Base-by-base conservation (phyloP, 306 rosid genomes). In the Aeschynomene evenia region DNA sequence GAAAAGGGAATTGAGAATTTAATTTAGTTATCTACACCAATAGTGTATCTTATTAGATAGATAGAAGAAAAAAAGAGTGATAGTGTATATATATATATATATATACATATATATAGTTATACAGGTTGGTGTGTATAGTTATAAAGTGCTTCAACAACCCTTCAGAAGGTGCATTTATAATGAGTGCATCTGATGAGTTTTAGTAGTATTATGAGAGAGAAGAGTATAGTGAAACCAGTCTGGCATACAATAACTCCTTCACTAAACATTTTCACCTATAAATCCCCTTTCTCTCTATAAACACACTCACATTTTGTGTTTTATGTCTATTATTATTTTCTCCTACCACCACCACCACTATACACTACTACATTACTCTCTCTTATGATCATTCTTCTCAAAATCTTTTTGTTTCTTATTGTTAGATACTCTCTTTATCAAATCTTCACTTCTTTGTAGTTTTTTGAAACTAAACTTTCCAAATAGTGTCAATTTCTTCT, bases 231-330 rank as follows among this genome's bases (percentile, higher is more conserved):
- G 67, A 22, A 37, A 77, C 59, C 81, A 62, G 60, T 77, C 81
- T 77, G 77, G 76, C 88, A 28, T 63, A 23, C 52, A 80, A 70
- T 89, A 57, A 88, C 82, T 86, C 81, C 86, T 71, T 59, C 81
- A 71, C 84, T 79, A 68, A 66, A 55, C 59, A 36, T 22, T 39
- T 75, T 76, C 87, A 84, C 87, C 98, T 88, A 88, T 88, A 90
- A 86, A 90, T 80, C 73, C 70, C 18, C 76, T 50, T 74, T 76
- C 81, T 74, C 77, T 50, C 53, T 71, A 15, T 71, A 73, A 62
- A 65, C 82, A 49, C 86, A 26, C 40, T 0, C 39, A 8, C 55
- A n/a, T n/a, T n/a, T n/a, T n/a, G n/a, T n/a, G n/a, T n/a, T n/a
- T n/a, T n/a, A n/a, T n/a, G n/a, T n/a, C 49, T 7, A 13, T n/a